phyloP scores from a whole-genome alignment of 2,329 filamentous ascomycete genomes.

The Daldinia eschscholtzii region DNA sequence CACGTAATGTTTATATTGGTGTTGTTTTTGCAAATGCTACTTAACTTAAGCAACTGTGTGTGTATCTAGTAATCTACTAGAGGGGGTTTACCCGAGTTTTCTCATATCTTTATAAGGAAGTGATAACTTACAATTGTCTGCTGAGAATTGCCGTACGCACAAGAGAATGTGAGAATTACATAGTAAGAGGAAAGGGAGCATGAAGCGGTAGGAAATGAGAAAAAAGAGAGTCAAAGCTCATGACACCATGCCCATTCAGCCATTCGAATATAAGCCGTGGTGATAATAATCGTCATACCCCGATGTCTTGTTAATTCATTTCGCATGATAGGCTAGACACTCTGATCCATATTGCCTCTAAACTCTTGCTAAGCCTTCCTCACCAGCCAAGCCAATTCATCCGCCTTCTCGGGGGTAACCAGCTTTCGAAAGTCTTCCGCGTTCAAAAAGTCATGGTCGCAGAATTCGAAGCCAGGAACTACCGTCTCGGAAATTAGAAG shows the following conservation, averaged over 20 bases:
- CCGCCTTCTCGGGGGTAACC: conserved; percentile 62
- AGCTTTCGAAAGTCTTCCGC: conserved; percentile 63
- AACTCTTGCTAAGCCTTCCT: conserved; percentile 3
- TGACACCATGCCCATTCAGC: not conserved
- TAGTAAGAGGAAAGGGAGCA: not conserved
- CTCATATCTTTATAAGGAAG: too few relatives aligned
- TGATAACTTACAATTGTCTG: not conserved
- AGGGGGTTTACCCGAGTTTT: not conserved
- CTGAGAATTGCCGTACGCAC: not conserved
- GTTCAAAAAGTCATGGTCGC: conserved; percentile 75
- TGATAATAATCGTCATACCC: not conserved
- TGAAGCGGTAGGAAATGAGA: not conserved
- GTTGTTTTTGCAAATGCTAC: not conserved
- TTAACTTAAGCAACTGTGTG: not conserved
- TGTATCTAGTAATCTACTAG: not conserved
- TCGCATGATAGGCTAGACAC: not conserved
- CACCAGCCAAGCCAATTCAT: conserved; percentile 16
- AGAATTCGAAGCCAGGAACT: conserved; percentile 75
- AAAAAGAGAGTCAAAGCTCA: too few relatives aligned
- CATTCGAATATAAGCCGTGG: not conserved
- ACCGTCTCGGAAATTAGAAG: conserved; percentile 77
- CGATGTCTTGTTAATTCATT: not conserved
- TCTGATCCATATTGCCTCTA: not conserved
- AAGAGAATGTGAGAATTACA: not conserved
- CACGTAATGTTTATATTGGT: not conserved